Conservation (phyloP, 495 filamentous ascomycete genomes). For the Neurospora pannonica region DNA sequence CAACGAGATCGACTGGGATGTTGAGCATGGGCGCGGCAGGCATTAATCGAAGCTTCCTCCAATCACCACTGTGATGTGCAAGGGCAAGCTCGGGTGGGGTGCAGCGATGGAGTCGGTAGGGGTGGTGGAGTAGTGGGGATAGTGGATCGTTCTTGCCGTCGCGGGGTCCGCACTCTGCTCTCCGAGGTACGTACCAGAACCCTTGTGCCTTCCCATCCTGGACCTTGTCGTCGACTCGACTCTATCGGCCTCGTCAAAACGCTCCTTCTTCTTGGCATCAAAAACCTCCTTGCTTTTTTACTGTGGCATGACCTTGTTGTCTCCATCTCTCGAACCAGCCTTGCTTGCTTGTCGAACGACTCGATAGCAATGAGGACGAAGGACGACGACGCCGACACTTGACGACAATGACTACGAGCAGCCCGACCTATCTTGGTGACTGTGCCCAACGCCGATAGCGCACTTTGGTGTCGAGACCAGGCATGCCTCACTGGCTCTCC, state of each 20-base stretch:
- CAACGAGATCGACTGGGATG: conserved; percentile 22
- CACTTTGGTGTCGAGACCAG: background rate
- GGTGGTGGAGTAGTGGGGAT: background rate
- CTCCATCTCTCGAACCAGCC: background rate
- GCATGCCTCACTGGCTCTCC: background rate
- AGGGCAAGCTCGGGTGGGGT: background rate
- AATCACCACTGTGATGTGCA: conserved; percentile 10
- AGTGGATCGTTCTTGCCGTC: background rate
- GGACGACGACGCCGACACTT: background rate
- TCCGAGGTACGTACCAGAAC: background rate
- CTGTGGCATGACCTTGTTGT: background rate
- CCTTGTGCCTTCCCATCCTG: background rate
- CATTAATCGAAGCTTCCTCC: conserved; percentile 22
- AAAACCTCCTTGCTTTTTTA: background rate
- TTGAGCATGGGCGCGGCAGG: conserved; percentile 12
- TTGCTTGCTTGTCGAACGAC: background rate
- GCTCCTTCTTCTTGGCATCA: background rate
- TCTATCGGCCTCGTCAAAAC: background rate
- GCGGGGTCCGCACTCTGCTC: background rate
- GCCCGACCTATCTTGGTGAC: background rate
- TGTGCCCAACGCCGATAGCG: background rate
- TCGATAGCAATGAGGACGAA: background rate
- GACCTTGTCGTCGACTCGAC: background rate
- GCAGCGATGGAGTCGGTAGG: background rate
- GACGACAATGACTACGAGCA: background rate